Evolutionary conservation across 2,329 filamentous ascomycete species (phyloP).

Genomic region (Rhinocladiella similis): DNA sequence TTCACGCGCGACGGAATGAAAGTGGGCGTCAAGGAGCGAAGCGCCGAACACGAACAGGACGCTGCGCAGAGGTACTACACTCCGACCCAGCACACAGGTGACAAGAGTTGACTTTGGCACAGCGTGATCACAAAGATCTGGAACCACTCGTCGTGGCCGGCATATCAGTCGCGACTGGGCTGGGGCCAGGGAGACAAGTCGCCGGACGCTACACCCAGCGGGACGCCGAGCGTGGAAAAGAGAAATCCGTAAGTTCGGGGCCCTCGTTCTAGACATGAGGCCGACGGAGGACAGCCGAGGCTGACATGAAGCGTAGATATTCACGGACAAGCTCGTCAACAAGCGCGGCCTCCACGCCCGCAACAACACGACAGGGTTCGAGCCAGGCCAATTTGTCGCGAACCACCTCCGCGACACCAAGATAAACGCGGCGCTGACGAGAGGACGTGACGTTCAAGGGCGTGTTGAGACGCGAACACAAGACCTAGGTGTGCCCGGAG

Average conservation of each 20-base stretch:
- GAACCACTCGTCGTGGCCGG: slow-evolving; percentile 49
- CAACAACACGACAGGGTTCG: slow-evolving; percentile 12
- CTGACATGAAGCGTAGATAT: slow-evolving; percentile 6
- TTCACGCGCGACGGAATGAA: slow-evolving; percentile 62
- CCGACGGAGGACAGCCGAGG: background rate
- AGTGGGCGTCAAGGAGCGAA: slow-evolving; percentile 60
- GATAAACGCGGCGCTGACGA: background rate
- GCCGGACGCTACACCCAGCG: slow-evolving; percentile 6
- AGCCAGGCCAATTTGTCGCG: slow-evolving; percentile 15
- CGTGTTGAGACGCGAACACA: too few relatives aligned
- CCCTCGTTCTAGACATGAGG: too few relatives aligned
- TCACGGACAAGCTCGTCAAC: slow-evolving; percentile 10
- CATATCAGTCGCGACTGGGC: slow-evolving; percentile 47
- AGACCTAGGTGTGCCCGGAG: too few relatives aligned
- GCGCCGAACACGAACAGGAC: slow-evolving; percentile 60
- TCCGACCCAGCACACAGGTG: background rate
- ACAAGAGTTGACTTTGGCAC: slow-evolving; percentile 1
- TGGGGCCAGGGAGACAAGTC: slow-evolving; percentile 25
- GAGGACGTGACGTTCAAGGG: background rate
- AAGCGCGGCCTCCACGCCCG: background rate
- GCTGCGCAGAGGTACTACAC: slow-evolving; percentile 54
- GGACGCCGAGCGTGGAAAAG: slow-evolving; percentile 19
- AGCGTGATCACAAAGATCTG: slow-evolving; percentile 52
- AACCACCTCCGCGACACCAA: slow-evolving; percentile 16
- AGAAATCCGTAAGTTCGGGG: slow-evolving; percentile 23